Evolutionary conservation across 495 filamentous ascomycete species (phyloP), one percentile per base, ranked within the genome.

Genomic region (Neurospora tetrasperma): DNA sequence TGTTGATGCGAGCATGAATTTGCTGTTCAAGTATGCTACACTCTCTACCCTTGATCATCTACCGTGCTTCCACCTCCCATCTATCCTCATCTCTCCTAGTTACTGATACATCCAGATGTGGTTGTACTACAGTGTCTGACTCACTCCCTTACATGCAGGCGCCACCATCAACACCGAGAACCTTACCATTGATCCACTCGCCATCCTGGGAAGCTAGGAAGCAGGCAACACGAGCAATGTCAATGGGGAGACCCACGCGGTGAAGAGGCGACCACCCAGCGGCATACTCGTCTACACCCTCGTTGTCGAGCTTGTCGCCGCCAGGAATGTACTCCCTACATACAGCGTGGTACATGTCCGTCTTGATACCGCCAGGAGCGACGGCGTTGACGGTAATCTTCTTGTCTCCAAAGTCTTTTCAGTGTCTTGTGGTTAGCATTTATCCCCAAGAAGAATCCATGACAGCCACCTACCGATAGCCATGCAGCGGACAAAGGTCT

Each of bases 271-370:
- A 89, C 84, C 85, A 87, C 66, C 82, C 85, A 40, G 84, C 83
- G 73, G 88, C 88, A 72, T 78, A 84, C 84, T 81, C 78, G 35
- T 81, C 78, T 9, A 80, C 77, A 48, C 71, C 82, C 71, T 82
- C 78, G 76, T 84, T 75, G 20, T 78, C 74, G 48, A 84, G 79
- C 77, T 85, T 86, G 38, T 81, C 84, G 73, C 87, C 89, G 68
- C 81, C 80, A 69, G 89, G 89, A 72, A 90, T 90, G 82, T 90
- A 91, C 82, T 89, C 88, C 71, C 86, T 83, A 80, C 86, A 88
- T 71, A 89, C 88, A 76, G 84, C 84, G 77, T 89, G 85, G 84
- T 89, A 91, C 89, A 91, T 91, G 78, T 91, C 89, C 70, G 88
- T 89, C 84, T 90, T 89, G 82, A 91, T 88, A 70, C 89, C 89